Evolutionary conservation across 805 yeast genomes (phyloP).

Genomic region (Candida gorgasii): DNA sequence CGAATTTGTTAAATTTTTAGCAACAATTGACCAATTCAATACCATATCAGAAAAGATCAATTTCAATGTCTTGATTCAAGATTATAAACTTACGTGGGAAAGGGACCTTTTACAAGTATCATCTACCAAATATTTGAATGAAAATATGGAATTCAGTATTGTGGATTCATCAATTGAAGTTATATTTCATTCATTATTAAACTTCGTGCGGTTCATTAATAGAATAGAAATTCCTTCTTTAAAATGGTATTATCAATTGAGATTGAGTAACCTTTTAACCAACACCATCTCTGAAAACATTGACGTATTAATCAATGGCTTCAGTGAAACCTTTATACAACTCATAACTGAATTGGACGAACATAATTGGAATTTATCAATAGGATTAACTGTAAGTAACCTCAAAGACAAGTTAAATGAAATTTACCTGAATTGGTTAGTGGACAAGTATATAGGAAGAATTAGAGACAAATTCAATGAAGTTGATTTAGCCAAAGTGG

Average conservation of each 20-base stretch:
- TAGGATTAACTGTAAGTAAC: slow-evolving; percentile 18
- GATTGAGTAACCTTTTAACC: slow-evolving; percentile 29
- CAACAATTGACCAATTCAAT: slow-evolving; percentile 11
- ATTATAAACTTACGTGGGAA: slow-evolving; percentile 16
- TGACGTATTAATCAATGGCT: slow-evolving; percentile 19
- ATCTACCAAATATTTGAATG: background rate
- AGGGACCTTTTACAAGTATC: slow-evolving; percentile 4
- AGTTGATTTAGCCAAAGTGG: slow-evolving; percentile 12
- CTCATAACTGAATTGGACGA: slow-evolving; percentile 13
- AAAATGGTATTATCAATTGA: slow-evolving; percentile 24
- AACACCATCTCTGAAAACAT: slow-evolving; percentile 33
- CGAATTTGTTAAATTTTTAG: slow-evolving; percentile 12
- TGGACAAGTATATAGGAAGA: slow-evolving; percentile 32
- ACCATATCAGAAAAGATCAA: slow-evolving; percentile 11
- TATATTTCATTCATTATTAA: slow-evolving; percentile 23
- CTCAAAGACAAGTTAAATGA: slow-evolving; percentile 26
- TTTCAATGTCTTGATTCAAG: slow-evolving; percentile 12
- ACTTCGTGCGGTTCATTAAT: slow-evolving; percentile 33
- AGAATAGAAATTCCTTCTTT: slow-evolving; percentile 21
- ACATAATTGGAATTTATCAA: slow-evolving; percentile 27
- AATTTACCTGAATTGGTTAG: slow-evolving; percentile 32
- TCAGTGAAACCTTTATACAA: slow-evolving; percentile 15
- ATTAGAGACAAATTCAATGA: slow-evolving; percentile 23
- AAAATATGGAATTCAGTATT: background rate
- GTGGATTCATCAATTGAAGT: slow-evolving; percentile 2